Percentiles rank a stretch among this genome's conserved stretches.
These are phyloP conservation scores for Rhytidhysteron rufulum DNA, from an alignment of 2,329 filamentous ascomycete species.

Conservation along the genomic window DNA sequence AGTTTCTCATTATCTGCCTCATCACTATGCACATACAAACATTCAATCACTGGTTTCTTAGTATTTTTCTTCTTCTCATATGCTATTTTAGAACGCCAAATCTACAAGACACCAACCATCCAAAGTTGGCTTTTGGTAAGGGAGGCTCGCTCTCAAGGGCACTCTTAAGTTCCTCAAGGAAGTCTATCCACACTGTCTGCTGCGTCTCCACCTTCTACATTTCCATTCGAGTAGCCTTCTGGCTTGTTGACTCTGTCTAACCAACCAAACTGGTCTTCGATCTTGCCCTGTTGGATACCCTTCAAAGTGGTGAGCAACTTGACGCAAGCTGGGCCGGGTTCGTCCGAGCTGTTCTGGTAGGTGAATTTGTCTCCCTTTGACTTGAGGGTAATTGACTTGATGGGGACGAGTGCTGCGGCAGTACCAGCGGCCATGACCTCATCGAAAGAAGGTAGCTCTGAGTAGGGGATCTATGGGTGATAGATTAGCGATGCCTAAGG, in stretches of 20 bases:
- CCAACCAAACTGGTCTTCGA: slow-evolving; percentile 76
- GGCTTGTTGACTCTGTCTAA: slow-evolving; percentile 44
- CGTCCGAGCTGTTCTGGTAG: slow-evolving; percentile 56
- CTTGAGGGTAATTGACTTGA: slow-evolving; percentile 79
- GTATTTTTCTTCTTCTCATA: no score
- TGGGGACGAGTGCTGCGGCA: slow-evolving; percentile 85
- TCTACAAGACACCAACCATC: no score
- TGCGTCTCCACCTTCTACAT: slow-evolving; percentile 14
- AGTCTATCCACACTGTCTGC: slow-evolving; percentile 32
- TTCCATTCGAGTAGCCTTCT: slow-evolving; percentile 25
- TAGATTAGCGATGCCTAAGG: background rate
- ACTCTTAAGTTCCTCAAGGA: no score
- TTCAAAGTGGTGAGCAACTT: slow-evolving; percentile 74
- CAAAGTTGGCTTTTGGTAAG: no score
- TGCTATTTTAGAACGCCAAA: no score
- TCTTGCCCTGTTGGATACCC: slow-evolving; percentile 79
- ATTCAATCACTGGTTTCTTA: no score
- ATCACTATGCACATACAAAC: no score
- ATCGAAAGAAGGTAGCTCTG: slow-evolving; percentile 59
- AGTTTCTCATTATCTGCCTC: no score
- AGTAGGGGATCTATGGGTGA: slow-evolving; percentile 57
- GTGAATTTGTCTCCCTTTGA: slow-evolving; percentile 54
- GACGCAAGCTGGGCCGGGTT: slow-evolving; percentile 69
- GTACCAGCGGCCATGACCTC: slow-evolving; percentile 93
- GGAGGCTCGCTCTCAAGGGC: no score